phyloP scores from a whole-genome alignment of 1,139 yeast species.

The Yamadazyma sp. region DNA sequence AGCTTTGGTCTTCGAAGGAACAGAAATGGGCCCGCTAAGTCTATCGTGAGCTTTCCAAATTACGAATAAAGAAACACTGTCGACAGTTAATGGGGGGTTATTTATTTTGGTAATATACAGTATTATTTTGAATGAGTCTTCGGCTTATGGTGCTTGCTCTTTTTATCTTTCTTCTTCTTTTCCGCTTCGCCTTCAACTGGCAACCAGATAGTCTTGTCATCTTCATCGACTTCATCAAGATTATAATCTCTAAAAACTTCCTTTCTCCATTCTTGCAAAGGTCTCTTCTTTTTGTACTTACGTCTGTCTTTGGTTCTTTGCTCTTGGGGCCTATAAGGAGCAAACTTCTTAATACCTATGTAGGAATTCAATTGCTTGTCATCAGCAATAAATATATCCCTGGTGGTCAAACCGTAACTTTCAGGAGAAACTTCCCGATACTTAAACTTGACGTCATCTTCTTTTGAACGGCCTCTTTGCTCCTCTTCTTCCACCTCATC shows the following conservation, averaged over 20 bases:
- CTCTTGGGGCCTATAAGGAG: conserved; percentile 84
- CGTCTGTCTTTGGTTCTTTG: conserved; percentile 74
- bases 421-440: conserved; percentile 97
- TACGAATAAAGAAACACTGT: conserved; percentile 14
- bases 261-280: conserved; percentile 83
- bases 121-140: not conserved
- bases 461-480: conserved; percentile 45
- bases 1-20: conserved; percentile 44
- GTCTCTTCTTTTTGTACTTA: conserved; percentile 76
- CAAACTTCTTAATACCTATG: conserved; percentile 88
- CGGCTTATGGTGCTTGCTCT: conserved; percentile 7
- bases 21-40: conserved; percentile 31
- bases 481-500: conserved; percentile 71
- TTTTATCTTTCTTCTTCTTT: conserved; percentile 6
- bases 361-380: conserved; percentile 81
- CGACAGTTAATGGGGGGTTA: not conserved
- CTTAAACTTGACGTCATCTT: conserved; percentile 57
- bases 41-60: conserved; percentile 43
- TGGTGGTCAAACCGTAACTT: conserved; percentile 77
- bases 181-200: conserved; percentile 18
- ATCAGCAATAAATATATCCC: conserved; percentile 89
- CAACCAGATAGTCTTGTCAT: conserved; percentile 40
- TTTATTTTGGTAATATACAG: not conserved
- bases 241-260: conserved; percentile 68
- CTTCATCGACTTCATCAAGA: conserved; percentile 36